phyloP scores from a whole-genome alignment of 345 rosid species.

The Arabidopsis suecica region DNA sequence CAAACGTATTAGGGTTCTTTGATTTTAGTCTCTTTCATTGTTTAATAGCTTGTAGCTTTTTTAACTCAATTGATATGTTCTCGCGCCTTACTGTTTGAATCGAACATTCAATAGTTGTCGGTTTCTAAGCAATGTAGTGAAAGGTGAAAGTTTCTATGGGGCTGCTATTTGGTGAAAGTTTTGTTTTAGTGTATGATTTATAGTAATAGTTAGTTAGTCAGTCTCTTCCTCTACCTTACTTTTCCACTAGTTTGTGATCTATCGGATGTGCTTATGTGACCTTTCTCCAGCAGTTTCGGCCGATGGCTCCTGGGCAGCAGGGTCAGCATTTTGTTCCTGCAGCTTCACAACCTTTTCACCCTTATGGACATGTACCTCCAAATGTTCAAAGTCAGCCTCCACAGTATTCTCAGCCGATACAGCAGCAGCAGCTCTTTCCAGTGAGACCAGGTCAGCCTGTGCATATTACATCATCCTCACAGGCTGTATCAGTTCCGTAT shows the following conservation, averaged over 20 bases:
- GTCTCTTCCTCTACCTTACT: constrained; percentile 32
- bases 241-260: constrained; percentile 17
- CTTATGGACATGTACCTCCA: constrained; percentile 69
- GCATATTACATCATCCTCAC: constrained; percentile 60
- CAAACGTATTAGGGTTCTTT: neutral
- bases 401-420: constrained; percentile 76
- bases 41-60: neutral
- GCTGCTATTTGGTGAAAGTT: neutral
- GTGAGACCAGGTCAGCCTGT: constrained; percentile 78
- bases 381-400: constrained; percentile 62
- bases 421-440: constrained; percentile 65
- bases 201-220: constrained; percentile 1
- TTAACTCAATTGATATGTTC: neutral
- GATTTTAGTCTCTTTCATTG: neutral
- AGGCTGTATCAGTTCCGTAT: constrained; percentile 62
- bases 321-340: constrained; percentile 67
- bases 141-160: neutral
- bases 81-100: neutral
- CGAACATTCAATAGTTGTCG: neutral
- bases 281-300: constrained; percentile 63
- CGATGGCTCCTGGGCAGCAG: constrained; percentile 63
- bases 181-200: constrained; percentile 1
- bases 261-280: constrained; percentile 26
- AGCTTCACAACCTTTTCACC: constrained; percentile 76
- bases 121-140: neutral